Base-by-base conservation (phyloP, 2,329 filamentous ascomycete genomes). In the Ophiostoma perfectum region DNA sequence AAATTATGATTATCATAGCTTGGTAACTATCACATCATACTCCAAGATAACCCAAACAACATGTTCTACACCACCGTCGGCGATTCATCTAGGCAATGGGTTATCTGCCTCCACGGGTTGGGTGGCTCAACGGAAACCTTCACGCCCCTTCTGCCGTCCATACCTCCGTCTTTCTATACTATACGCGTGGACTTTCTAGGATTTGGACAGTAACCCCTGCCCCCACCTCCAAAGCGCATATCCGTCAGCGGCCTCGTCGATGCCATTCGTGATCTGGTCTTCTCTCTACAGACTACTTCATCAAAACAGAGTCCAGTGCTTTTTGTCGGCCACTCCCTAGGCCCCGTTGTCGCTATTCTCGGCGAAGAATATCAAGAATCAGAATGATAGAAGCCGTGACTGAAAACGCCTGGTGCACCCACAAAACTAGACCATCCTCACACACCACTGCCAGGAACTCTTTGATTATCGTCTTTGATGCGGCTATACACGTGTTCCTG, bases 281-380 rank as follows among this genome's bases (percentile, higher is more conserved):
- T 67, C 65, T 70, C 67, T 70, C 52, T 74, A 47, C 66, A 71
- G 63, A 55, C 64, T 60, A 64, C 66, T 69, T 66, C 36, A 39
- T 55, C 42, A 8, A 65, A 39, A 18, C 9, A 27, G n/a, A 45
- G 45, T 3, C 67, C 62, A 6, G 49, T 66, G 12, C 36, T 77
- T 67, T 70, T 78, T 65, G 70, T 79, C 65, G 77, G 77, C 18
- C 77, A 79, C 71, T 78, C 76, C 16, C 74, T 79, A 64, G 77
- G 77, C 16, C 75, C 72, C 66, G 76, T 78, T 44, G 72, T 79
- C 69, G 73, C 74, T n/a, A 73, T 79, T 27, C 2, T 27, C 27
- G 27, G 27, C 2, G 27, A 27, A 27, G 27, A 27, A 27, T 27
- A 27, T 27, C 45, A 49, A 12, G 2, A 49, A 49, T 49, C 45